Evolutionary conservation across 495 filamentous ascomycete species (phyloP).

Genomic region (Lophiostoma macrostomum): DNA sequence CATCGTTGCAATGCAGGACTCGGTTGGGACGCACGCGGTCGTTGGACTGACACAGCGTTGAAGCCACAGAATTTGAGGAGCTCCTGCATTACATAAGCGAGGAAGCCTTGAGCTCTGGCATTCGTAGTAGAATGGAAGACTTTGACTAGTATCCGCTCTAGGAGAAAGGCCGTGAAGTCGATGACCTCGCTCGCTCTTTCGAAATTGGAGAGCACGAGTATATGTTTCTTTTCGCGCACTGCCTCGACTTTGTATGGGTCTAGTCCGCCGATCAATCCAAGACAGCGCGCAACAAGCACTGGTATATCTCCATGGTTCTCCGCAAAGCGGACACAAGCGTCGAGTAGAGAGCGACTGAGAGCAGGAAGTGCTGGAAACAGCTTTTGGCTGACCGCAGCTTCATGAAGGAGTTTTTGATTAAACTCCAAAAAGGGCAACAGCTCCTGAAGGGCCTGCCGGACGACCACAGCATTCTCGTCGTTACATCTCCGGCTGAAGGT

Average conservation of each 20-base stretch:
- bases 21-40: conserved; percentile 51
- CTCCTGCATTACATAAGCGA: conserved; percentile 92
- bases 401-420: conserved; percentile 78
- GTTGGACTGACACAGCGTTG: conserved; percentile 53
- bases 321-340: conserved; percentile 77
- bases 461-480: conserved; percentile 81
- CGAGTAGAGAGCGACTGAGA: conserved; percentile 72
- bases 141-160: conserved; percentile 84
- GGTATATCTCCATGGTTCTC: conserved; percentile 62
- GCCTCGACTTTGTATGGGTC: conserved; percentile 88
- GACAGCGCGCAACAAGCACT: conserved; percentile 68
- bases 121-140: conserved; percentile 87
- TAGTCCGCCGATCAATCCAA: conserved; percentile 85
- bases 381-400: conserved; percentile 78
- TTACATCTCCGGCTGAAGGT: conserved; percentile 68
- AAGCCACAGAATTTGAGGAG: conserved; percentile 74
- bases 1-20: conserved; percentile 66
- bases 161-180: conserved; percentile 78
- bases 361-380: conserved; percentile 70
- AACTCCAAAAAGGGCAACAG: conserved; percentile 66
- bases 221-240: conserved; percentile 68
- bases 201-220: conserved; percentile 85
- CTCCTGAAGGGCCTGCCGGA: conserved; percentile 73
- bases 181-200: conserved; percentile 71
- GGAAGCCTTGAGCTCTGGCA: conserved; percentile 79